phyloP scores from a whole-genome alignment of 139 green algal species.

The Yamagishiella unicocca region DNA sequence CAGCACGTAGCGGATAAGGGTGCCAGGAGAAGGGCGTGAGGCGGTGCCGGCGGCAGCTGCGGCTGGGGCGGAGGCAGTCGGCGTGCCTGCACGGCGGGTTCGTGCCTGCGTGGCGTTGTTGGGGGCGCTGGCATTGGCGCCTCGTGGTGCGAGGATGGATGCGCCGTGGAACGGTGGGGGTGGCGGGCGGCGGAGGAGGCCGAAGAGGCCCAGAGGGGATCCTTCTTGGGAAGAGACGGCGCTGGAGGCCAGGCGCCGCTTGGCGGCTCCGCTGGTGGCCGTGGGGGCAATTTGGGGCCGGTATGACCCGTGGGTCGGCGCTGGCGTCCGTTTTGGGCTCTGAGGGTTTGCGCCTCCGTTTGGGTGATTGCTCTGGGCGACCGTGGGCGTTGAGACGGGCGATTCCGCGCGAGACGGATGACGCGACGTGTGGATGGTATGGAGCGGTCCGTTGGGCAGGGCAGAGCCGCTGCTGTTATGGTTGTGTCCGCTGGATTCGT shows the following conservation, averaged over 20 bases:
- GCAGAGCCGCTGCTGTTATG: no score
- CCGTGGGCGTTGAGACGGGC: no score
- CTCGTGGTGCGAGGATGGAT: no score
- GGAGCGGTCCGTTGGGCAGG: background rate
- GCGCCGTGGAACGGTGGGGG: background rate
- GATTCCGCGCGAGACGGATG: background rate
- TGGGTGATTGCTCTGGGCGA: no score
- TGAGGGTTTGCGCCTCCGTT: background rate
- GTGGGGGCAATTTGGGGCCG: background rate
- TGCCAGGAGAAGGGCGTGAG: background rate
- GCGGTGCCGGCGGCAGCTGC: background rate
- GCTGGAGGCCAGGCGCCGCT: background rate
- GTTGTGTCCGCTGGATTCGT: no score
- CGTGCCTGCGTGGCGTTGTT: background rate
- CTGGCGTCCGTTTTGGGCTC: background rate
- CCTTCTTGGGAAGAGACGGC: background rate
- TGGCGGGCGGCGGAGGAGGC: background rate
- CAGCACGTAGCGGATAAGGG: slow-evolving; percentile 28
- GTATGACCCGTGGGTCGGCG: background rate
- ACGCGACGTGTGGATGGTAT: background rate
- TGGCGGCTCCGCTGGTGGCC: background rate
- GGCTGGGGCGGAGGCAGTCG: background rate
- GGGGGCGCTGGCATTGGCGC: no score
- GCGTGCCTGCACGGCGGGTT: background rate
- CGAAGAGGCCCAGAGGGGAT: background rate